Evolutionary conservation across 148 eudicot genomes (phyloP).

Genomic region (Rhododendron ferrugineum): DNA sequence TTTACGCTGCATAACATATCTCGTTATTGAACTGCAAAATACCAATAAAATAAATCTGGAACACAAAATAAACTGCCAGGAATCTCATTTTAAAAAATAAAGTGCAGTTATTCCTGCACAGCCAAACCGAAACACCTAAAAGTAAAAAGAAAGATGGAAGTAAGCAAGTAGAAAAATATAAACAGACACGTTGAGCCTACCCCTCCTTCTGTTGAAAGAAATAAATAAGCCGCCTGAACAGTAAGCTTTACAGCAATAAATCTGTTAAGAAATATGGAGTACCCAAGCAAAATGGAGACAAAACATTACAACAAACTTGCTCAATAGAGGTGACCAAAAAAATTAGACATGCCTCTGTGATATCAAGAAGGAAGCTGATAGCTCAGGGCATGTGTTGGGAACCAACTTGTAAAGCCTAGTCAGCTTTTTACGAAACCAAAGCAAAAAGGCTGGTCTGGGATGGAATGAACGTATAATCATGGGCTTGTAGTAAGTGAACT

Average conservation of each 20-base stretch:
- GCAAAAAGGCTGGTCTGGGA: not conserved
- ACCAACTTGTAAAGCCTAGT: not conserved
- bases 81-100: not conserved
- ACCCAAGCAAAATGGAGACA: not conserved
- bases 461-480: not conserved
- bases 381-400: not conserved
- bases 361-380: not conserved
- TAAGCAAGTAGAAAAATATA: not conserved
- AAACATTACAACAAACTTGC: not conserved
- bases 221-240: not conserved
- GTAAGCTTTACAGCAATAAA: not conserved
- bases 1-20: slow-evolving; percentile 34
- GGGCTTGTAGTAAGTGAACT: not conserved
- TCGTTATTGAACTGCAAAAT: slow-evolving; percentile 10
- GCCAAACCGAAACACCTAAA: not conserved
- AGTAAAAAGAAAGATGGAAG: not conserved
- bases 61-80: not conserved
- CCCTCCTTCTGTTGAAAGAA: not conserved
- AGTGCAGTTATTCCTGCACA: not conserved
- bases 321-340: not conserved
- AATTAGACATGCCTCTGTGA: not conserved
- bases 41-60: slow-evolving; percentile 1
- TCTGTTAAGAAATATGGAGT: not conserved
- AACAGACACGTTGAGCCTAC: not conserved
- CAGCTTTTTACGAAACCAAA: not conserved